Percentiles rank a stretch among this genome's conserved stretches.
Conservation (phyloP, 2,329 filamentous ascomycete genomes). For the Exophiala phaeomuriformis region DNA sequence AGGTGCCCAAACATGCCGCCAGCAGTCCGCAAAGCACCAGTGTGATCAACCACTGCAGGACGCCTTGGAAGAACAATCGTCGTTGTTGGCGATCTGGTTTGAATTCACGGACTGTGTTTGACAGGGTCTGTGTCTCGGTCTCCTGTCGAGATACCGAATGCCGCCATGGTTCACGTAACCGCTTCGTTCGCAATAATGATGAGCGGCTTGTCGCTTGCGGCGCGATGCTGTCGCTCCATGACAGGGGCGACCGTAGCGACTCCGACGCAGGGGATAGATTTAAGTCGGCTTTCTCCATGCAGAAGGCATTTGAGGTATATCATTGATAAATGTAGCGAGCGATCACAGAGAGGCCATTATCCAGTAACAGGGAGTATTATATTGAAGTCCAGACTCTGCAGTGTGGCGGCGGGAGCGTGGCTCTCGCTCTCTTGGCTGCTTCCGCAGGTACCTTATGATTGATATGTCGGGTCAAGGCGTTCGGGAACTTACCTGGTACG, state of each 20-base stretch:
- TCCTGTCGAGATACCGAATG: constrained; percentile 18
- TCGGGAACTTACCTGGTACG: background rate
- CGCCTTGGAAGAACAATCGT: constrained; percentile 16
- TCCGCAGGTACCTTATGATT: background rate
- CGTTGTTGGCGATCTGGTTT: constrained; percentile 19
- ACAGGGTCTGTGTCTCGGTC: background rate
- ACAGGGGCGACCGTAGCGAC: background rate
- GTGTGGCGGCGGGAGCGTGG: background rate
- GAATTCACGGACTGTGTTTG: constrained; percentile 21
- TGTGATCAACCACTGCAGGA: constrained; percentile 23
- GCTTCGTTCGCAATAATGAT: constrained; percentile 1
- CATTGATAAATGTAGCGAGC: background rate
- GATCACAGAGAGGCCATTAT: background rate
- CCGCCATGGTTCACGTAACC: constrained; percentile 20
- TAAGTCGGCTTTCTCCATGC: constrained; percentile 3
- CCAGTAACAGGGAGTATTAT: no score
- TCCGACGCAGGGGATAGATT: background rate
- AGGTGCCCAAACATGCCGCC: constrained; percentile 15
- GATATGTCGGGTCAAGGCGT: background rate
- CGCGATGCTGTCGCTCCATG: background rate
- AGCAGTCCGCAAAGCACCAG: constrained; percentile 18
- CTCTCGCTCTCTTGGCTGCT: background rate
- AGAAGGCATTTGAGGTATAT: background rate
- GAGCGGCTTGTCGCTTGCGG: background rate
- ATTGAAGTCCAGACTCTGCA: background rate